A percentile compares a stretch with the other conserved stretches of the same genome.
Evolutionary conservation across 2,329 filamentous ascomycete species (phyloP).

Genomic region (Fusarium kyushuense): DNA sequence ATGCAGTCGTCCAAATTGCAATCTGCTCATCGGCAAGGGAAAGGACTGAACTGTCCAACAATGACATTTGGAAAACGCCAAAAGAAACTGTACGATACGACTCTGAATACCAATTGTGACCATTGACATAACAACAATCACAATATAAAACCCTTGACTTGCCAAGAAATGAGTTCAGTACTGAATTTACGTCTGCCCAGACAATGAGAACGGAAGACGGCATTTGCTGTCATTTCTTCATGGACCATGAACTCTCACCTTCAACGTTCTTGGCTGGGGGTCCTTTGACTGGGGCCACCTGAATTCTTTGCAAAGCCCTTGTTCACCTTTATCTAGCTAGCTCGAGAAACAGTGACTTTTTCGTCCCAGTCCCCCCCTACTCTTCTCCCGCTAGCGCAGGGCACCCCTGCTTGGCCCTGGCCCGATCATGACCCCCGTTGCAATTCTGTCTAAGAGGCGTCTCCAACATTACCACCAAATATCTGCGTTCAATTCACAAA

Average conservation of each 20-base stretch:
- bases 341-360: conserved; percentile 24
- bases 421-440: conserved; percentile 7
- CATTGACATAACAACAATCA: background rate
- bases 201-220: conserved; percentile 31
- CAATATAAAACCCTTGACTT: conserved; percentile 11
- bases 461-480: conserved; percentile 24
- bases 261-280: conserved; percentile 16
- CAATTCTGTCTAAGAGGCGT: conserved; percentile 20
- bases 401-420: conserved; percentile 19
- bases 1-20: conserved; percentile 10
- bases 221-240: conserved; percentile 10
- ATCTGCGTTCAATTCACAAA: conserved; percentile 22
- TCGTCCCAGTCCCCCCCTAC: conserved; percentile 24
- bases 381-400: conserved; percentile 13
- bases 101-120: background rate
- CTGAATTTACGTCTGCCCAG: conserved; percentile 31
- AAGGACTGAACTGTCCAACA: conserved; percentile 17
- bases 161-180: conserved; percentile 11
- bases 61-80: conserved; percentile 26
- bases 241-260: conserved; percentile 9
- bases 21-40: conserved; percentile 26
- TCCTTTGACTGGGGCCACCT: conserved; percentile 22
- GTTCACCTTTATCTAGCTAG: conserved; percentile 26
- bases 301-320: conserved; percentile 29
- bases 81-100: background rate